Conservation (phyloP, 139 green algal species). For the Chlorella sp. region DNA sequence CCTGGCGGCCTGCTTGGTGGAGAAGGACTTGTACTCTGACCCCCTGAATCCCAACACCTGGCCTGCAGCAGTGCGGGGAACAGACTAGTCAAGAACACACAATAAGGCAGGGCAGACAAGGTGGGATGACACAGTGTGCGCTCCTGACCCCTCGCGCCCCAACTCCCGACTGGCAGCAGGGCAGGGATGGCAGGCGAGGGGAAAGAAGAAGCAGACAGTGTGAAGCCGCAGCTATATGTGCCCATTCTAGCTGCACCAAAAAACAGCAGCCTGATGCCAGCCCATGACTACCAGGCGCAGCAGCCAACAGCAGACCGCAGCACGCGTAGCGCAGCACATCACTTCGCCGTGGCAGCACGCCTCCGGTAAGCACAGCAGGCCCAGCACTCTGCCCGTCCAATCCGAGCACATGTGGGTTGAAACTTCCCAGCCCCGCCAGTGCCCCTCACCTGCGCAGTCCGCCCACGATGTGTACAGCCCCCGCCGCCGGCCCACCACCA, state of each 20-base stretch:
- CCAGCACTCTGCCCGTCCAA: background rate
- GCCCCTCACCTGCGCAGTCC: constrained; percentile 8
- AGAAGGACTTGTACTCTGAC: constrained; percentile 20
- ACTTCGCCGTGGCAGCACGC: too few species aligned
- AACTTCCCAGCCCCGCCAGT: background rate
- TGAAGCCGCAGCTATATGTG: background rate
- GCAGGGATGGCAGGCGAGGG: too few species aligned
- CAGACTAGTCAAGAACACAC: too few species aligned
- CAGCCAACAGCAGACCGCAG: background rate
- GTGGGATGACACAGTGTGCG: too few species aligned
- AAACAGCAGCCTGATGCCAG: background rate
- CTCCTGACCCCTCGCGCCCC: too few species aligned
- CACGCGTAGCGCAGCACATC: background rate
- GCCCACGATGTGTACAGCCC: constrained; percentile 12
- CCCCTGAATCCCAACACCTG: constrained; percentile 9
- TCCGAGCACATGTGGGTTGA: too few species aligned
- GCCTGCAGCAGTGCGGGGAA: constrained; percentile 10
- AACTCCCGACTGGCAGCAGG: too few species aligned
- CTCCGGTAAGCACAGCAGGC: background rate
- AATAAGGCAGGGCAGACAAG: too few species aligned
- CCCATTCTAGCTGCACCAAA: background rate
- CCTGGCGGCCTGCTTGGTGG: background rate
- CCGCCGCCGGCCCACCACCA: background rate
- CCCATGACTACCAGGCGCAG: background rate
- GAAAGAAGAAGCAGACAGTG: background rate